Evolutionary conservation across 176 grass and related monocot species (phyloP).

Genomic region (Carex pumila): DNA sequence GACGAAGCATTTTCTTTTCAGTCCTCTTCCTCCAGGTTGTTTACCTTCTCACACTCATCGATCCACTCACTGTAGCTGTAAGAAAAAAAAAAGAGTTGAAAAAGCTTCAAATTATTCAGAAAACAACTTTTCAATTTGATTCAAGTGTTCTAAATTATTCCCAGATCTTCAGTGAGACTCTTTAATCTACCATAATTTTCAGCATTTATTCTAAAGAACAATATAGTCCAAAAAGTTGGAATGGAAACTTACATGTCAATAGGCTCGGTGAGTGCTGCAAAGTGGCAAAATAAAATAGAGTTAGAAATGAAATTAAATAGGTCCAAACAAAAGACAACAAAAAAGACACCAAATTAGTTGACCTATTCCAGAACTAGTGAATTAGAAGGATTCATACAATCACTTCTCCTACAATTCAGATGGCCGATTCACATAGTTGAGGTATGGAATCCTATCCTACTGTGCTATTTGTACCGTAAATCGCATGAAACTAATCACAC

Average conservation of each 20-base stretch:
- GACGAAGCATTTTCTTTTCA: not conserved
- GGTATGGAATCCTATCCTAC: not conserved
- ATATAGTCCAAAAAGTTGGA: not conserved
- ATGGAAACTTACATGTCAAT: not conserved
- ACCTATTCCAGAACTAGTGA: not conserved
- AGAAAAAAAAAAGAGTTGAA: not conserved
- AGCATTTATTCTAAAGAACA: not conserved
- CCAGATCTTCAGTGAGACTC: not conserved
- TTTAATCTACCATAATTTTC: not conserved
- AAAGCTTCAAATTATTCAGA: not conserved
- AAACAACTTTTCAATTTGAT: not conserved
- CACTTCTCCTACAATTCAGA: too few relatives aligned
- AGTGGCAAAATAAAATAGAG: not conserved
- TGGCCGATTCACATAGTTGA: not conserved
- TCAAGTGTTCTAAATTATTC: not conserved
- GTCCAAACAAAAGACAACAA: not conserved
- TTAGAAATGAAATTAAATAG: not conserved
- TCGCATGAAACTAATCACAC: not conserved
- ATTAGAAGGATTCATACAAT: too few relatives aligned
- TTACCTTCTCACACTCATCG: conserved; percentile 66
- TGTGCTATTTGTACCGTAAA: not conserved
- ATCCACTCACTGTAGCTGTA: conserved; percentile 82
- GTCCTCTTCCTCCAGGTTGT: conserved; percentile 59
- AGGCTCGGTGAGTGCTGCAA: not conserved
- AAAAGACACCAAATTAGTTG: not conserved